Percentiles rank a stretch among this genome's conserved stretches.
phyloP scores from a whole-genome alignment of 257 asterid genomes.

The Haberlea rhodopensis region DNA sequence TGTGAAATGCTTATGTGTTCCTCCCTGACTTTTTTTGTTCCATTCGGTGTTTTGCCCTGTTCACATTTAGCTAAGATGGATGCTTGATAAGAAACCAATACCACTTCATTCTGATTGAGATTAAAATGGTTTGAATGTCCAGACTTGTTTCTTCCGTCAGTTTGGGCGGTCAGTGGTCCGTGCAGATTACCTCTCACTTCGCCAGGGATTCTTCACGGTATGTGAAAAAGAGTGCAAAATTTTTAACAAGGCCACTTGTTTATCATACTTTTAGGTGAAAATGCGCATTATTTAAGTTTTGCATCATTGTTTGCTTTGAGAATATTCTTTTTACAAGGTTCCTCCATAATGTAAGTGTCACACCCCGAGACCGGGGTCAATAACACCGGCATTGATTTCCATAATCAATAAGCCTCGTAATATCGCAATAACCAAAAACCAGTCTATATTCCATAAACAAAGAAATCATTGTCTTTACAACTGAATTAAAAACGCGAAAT shows the following conservation, averaged over 20 bases:
- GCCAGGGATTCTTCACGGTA: constrained; percentile 92
- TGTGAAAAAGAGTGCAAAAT: constrained; percentile 23
- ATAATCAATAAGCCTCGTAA: no score
- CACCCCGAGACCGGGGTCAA: no score
- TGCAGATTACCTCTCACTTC: constrained; percentile 91
- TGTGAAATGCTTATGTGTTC: constrained; percentile 1
- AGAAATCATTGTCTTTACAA: no score
- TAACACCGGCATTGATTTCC: no score
- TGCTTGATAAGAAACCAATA: constrained; percentile 9
- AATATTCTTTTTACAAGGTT: neutral
- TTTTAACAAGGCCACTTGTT: neutral
- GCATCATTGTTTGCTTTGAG: neutral
- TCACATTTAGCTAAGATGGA: constrained; percentile 1
- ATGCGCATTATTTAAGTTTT: neutral
- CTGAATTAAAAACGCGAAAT: no score
- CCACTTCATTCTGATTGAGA: constrained; percentile 17
- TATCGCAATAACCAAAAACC: no score
- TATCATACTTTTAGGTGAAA: constrained; percentile 5
- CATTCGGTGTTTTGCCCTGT: neutral
- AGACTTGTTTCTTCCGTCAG: constrained; percentile 96
- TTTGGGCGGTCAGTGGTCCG: constrained; percentile 93
- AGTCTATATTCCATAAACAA: no score
- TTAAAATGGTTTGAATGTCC: constrained; percentile 29
- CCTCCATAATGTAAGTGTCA: neutral
- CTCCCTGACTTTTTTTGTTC: neutral